Conservation (phyloP, 2,329 filamentous ascomycete genomes). For the Triangularia verruculosa region DNA sequence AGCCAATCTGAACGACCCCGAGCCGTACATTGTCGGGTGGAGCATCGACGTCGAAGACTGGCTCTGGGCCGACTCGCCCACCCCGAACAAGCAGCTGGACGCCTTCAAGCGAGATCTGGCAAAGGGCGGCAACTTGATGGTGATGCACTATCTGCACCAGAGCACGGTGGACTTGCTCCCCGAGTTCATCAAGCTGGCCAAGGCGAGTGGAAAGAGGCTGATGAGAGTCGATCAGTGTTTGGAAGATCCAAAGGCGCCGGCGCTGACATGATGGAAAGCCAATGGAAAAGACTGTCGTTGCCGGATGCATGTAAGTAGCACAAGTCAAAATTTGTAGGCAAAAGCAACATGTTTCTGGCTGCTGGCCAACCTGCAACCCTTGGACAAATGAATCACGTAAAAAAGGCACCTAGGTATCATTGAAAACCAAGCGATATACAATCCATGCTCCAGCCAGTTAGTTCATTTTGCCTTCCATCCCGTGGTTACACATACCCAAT, state of each 20-base stretch:
- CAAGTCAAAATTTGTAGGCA: neutral
- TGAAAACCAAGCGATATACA: neutral
- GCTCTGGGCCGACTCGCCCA: constrained; percentile 60
- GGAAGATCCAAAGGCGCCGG: constrained; percentile 36
- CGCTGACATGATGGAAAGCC: constrained; percentile 21
- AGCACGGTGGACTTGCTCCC: constrained; percentile 61
- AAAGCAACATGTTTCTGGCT: neutral
- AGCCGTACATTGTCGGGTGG: constrained; percentile 63
- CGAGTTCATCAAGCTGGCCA: constrained; percentile 63
- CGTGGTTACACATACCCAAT: neutral
- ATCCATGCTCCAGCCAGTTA: neutral
- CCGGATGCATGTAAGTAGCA: neutral
- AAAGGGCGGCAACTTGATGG: constrained; percentile 61
- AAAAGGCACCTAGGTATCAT: neutral
- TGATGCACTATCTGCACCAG: constrained; percentile 67
- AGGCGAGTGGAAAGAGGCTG: constrained; percentile 56
- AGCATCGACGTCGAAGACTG: constrained; percentile 70
- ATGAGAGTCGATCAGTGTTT: constrained; percentile 38
- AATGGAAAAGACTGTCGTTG: neutral
- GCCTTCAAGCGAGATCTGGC: constrained; percentile 62
- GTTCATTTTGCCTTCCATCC: neutral
- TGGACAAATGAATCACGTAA: neutral
- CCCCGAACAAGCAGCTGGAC: constrained; percentile 64
- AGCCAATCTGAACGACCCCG: constrained; percentile 45
- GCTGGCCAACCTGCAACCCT: neutral